phyloP scores from a whole-genome alignment of 2,329 filamentous ascomycete species.

The Aspergillus alliaceus region DNA sequence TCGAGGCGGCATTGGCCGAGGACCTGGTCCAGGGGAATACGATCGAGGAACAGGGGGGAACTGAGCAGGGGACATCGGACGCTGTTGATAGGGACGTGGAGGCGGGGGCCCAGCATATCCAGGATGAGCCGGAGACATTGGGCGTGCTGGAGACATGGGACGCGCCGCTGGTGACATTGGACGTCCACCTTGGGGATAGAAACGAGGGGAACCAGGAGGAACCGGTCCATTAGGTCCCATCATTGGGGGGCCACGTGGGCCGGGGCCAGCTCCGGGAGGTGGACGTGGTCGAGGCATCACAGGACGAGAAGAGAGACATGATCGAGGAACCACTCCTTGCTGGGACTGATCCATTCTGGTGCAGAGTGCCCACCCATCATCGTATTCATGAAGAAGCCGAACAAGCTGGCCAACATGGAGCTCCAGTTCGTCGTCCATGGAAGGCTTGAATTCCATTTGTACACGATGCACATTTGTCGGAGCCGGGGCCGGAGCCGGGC shows the following conservation, averaged over 20 bases:
- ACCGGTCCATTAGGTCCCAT: constrained; percentile 37
- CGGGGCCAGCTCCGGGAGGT: constrained; percentile 34
- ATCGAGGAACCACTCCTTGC: constrained; percentile 91
- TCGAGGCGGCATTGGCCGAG: constrained; percentile 25
- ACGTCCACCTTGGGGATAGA: constrained; percentile 37
- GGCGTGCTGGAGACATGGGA: constrained; percentile 22
- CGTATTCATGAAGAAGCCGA: constrained; percentile 89
- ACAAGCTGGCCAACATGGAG: constrained; percentile 81
- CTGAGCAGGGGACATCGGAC: constrained; percentile 32
- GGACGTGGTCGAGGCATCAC: constrained; percentile 74
- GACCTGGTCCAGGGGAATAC: constrained; percentile 33
- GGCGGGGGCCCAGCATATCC: constrained; percentile 29
- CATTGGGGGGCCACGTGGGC: constrained; percentile 31
- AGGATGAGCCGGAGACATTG: constrained; percentile 28
- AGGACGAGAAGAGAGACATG: constrained; percentile 86
- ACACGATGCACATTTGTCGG: constrained; percentile 80
- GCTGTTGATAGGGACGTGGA: constrained; percentile 24
- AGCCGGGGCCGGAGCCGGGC: constrained; percentile 52
- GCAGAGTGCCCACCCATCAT: constrained; percentile 97
- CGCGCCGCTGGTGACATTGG: constrained; percentile 40
- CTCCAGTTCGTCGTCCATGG: constrained; percentile 86
- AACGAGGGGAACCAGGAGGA: constrained; percentile 29
- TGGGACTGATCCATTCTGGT: constrained; percentile 84
- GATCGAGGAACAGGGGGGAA: constrained; percentile 39
- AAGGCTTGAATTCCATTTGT: constrained; percentile 90